phyloP scores from a whole-genome alignment of 2,329 filamentous ascomycete species.

The Geosmithia morbida region DNA sequence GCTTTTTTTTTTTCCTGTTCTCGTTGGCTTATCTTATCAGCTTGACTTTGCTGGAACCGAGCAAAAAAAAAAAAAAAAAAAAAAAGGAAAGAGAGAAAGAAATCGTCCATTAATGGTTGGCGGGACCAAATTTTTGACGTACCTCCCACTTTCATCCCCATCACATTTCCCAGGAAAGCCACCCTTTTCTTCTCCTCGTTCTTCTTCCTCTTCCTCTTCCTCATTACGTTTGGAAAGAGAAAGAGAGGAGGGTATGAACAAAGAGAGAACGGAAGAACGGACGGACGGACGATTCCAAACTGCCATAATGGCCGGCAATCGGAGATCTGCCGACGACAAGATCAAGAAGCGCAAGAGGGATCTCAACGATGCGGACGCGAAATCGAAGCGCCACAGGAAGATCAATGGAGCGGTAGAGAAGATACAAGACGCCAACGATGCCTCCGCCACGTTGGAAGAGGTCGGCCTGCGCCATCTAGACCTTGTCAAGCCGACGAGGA shows the following conservation, averaged over 20 bases:
- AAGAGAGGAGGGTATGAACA: too few species aligned
- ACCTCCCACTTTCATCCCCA: not conserved
- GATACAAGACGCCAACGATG: not conserved
- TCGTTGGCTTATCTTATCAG: slow-evolving; percentile 23
- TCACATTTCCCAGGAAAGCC: slow-evolving; percentile 1
- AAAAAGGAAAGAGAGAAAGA: slow-evolving; percentile 12
- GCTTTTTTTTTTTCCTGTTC: slow-evolving; percentile 5
- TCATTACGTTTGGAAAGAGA: too few species aligned
- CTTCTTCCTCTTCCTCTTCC: too few species aligned
- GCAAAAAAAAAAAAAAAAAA: slow-evolving; percentile 8
- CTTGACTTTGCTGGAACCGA: not conserved
- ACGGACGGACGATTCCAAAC: not conserved
- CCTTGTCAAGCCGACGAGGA: not conserved
- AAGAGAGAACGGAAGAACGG: not conserved
- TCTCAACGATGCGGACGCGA: slow-evolving; percentile 22
- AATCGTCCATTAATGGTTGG: slow-evolving; percentile 14
- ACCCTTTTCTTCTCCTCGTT: too few species aligned
- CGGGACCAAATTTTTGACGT: slow-evolving; percentile 21
- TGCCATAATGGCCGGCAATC: slow-evolving; percentile 18
- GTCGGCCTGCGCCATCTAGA: not conserved
- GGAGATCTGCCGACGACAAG: slow-evolving; percentile 18
- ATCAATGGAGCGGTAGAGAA: slow-evolving; percentile 7
- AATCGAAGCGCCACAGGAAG: slow-evolving; percentile 24
- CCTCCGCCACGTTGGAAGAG: not conserved
- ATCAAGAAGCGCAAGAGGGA: slow-evolving; percentile 34